These are phyloP conservation scores for Perkinsus olseni DNA, from an alignment of 169 alveolate genomes.

Conservation along the genomic window DNA sequence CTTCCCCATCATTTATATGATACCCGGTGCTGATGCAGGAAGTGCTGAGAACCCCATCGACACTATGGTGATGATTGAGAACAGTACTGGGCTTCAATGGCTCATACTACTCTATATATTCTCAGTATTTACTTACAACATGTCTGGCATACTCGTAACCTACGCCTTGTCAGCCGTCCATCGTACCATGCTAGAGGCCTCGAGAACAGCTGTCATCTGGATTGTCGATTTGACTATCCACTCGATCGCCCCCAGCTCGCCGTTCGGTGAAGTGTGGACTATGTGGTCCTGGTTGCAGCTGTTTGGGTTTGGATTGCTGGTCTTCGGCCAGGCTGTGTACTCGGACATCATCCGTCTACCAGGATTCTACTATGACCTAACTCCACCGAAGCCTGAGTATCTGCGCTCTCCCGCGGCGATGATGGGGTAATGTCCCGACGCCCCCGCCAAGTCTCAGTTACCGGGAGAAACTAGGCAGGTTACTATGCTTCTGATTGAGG, in stretches of 20 bases:
- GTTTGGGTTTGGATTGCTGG: background rate
- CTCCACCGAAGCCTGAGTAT: background rate
- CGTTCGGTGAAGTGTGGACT: background rate
- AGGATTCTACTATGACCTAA: background rate
- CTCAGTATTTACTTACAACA: conserved; percentile 2
- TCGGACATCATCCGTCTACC: background rate
- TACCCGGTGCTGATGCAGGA: background rate
- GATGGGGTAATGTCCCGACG: background rate
- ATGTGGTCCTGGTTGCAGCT: background rate
- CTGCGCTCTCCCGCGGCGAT: background rate
- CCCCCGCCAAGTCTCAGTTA: background rate
- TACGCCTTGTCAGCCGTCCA: background rate
- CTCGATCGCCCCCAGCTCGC: background rate
- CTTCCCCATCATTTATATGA: background rate
- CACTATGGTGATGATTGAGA: background rate
- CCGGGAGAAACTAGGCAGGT: background rate
- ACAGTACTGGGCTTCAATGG: background rate
- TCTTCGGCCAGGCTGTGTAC: background rate
- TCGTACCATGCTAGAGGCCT: conserved; percentile 4
- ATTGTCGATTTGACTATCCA: background rate
- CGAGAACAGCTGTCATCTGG: conserved; percentile 7
- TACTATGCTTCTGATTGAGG: too few relatives aligned
- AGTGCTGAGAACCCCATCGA: background rate
- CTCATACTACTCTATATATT: background rate
- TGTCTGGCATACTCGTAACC: background rate